Percentiles rank a stretch among this genome's conserved stretches.
phyloP scores from a whole-genome alignment of 371 early-diverging fungal genomes.

The Mucor racemosus region DNA sequence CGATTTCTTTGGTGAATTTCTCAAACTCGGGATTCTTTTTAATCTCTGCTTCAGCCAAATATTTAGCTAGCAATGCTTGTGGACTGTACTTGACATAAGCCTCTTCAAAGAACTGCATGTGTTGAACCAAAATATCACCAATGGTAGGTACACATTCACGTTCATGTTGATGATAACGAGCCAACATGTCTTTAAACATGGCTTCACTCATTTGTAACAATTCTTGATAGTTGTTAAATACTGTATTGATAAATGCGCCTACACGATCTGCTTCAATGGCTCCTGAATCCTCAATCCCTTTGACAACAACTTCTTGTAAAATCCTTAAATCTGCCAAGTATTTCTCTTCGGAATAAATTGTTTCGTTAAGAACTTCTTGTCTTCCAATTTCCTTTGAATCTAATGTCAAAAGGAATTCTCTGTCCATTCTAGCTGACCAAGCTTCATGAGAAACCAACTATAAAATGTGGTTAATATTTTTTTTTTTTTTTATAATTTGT shows the following conservation, averaged over 20 bases:
- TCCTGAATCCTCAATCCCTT: slow-evolving; percentile 30
- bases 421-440: slow-evolving; percentile 73
- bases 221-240: slow-evolving; percentile 85
- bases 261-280: slow-evolving; percentile 60
- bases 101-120: slow-evolving; percentile 74
- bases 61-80: slow-evolving; percentile 83
- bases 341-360: slow-evolving; percentile 87
- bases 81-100: slow-evolving; percentile 90
- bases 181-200: slow-evolving; percentile 70
- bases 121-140: slow-evolving; percentile 84
- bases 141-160: slow-evolving; percentile 74
- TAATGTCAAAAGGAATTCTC: slow-evolving; percentile 69
- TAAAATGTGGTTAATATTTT: neutral
- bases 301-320: slow-evolving; percentile 36
- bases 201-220: slow-evolving; percentile 75
- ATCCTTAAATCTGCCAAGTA: slow-evolving; percentile 74
- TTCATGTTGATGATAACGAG: slow-evolving; percentile 67
- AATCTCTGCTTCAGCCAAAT: slow-evolving; percentile 77
- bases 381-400: slow-evolving; percentile 78
- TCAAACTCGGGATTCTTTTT: slow-evolving; percentile 69
- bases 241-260: slow-evolving; percentile 71
- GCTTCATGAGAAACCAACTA: slow-evolving; percentile 41
- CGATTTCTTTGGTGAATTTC: slow-evolving; percentile 72
- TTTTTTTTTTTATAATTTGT: neutral
- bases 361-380: slow-evolving; percentile 90